Percentiles rank a stretch among this genome's conserved stretches.
These are phyloP conservation scores for Adansonia grandidieri DNA, from an alignment of 441 rosid genomes.

Conservation along the genomic window DNA sequence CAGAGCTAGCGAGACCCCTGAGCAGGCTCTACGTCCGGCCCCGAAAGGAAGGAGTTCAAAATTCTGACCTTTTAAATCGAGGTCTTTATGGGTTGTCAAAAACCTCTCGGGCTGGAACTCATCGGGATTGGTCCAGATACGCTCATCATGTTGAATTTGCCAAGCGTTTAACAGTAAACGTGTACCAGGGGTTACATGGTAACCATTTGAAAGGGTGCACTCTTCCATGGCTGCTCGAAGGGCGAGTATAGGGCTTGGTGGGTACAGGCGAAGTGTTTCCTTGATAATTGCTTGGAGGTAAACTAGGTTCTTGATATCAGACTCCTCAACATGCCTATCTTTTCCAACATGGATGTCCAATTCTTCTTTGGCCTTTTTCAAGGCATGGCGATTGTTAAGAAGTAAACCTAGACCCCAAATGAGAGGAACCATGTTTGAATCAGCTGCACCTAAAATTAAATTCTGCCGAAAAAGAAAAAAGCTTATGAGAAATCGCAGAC, in stretches of 20 bases:
- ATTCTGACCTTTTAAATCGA: constrained; percentile 32
- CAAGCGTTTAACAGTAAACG: constrained; percentile 3
- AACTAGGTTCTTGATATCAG: constrained; percentile 34
- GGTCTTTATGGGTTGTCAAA: constrained; percentile 33
- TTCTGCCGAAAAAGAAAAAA: constrained; percentile 20
- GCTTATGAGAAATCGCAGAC: background rate
- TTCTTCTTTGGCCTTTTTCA: constrained; percentile 36
- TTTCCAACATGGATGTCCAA: constrained; percentile 25
- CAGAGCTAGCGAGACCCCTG: constrained; percentile 39
- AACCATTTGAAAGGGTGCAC: constrained; percentile 36
- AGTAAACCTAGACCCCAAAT: constrained; percentile 34
- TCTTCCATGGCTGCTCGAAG: constrained; percentile 32
- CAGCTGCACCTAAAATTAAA: constrained; percentile 18
- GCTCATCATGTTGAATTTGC: constrained; percentile 38
- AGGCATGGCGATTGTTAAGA: constrained; percentile 23
- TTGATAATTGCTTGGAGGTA: constrained; percentile 33
- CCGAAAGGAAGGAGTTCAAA: constrained; percentile 38
- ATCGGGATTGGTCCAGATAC: constrained; percentile 36
- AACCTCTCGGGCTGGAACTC: constrained; percentile 8
- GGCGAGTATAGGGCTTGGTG: constrained; percentile 25
- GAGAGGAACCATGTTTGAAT: constrained; percentile 24
- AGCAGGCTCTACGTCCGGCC: constrained; percentile 21
- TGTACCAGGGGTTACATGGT: constrained; percentile 24
- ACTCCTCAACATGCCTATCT: constrained; percentile 35
- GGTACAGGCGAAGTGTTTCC: constrained; percentile 39